A percentile compares a stretch with the other conserved stretches of the same genome.
These are phyloP conservation scores for Globisporangium cylindrosporum DNA, from an alignment of 352 stramenopile genomes.

Conservation along the genomic window DNA sequence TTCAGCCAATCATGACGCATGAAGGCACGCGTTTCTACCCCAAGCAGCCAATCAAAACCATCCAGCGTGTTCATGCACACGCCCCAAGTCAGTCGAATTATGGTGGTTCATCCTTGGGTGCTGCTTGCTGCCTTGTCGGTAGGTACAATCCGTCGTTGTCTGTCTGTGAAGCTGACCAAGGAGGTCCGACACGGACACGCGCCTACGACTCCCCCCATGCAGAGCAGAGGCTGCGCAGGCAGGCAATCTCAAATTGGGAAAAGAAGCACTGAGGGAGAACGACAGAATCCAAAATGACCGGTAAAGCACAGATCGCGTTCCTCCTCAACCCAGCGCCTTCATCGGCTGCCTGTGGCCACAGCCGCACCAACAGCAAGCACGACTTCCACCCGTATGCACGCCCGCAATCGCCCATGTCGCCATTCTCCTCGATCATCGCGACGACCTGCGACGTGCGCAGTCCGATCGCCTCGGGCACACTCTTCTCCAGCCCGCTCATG, in stretches of 20 bases:
- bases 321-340: conserved; percentile 32
- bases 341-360: conserved; percentile 11
- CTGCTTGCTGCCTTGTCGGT: neutral
- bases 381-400: conserved; percentile 8
- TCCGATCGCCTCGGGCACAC: conserved; percentile 16
- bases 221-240: neutral
- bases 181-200: conserved; percentile 8
- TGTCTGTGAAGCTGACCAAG: neutral
- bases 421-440: conserved; percentile 12
- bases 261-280: neutral
- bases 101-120: neutral
- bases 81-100: neutral
- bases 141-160: neutral
- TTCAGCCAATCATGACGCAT: neutral
- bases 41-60: neutral
- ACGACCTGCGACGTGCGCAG: conserved; percentile 24
- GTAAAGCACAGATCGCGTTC: conserved; percentile 43
- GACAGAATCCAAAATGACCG: conserved; percentile 29
- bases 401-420: conserved; percentile 21
- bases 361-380: conserved; percentile 3
- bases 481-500: conserved; percentile 31
- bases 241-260: no score
- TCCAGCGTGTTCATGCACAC: neutral
- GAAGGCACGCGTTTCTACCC: neutral
- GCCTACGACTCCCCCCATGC: neutral